Evolutionary conservation across 257 asterid species (phyloP).

Genomic region (Ajuga chamaepitys): DNA sequence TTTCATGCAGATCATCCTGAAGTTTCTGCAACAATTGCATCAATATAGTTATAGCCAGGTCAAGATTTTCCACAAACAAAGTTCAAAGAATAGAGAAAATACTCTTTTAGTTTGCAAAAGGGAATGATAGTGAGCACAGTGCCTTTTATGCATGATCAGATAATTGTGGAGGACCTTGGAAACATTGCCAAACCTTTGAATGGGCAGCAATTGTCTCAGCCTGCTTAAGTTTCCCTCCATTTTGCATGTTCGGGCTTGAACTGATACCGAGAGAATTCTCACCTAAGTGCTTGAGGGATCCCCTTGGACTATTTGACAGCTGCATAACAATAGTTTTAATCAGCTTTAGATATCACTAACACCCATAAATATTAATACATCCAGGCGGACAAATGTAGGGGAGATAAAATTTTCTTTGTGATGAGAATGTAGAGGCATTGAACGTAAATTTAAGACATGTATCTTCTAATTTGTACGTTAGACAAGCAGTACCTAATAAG

Average conservation of each 20-base stretch:
- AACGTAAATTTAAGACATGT: not conserved
- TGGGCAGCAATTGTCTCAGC: conserved; percentile 7
- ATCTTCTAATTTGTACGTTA: not conserved
- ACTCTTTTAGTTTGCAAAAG: not conserved
- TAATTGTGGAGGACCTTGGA: not conserved
- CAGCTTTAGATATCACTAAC: not conserved
- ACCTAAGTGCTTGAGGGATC: conserved; percentile 1
- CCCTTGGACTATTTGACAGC: conserved; percentile 13
- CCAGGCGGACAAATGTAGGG: not conserved
- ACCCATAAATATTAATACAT: not conserved
- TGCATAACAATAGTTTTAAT: conserved; percentile 7
- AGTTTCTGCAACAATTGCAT: conserved; percentile 41
- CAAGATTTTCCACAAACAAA: not conserved
- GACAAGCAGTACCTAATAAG: not conserved
- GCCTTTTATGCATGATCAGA: not conserved
- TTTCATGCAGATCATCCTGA: conserved; percentile 54
- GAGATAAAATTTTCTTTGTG: not conserved
- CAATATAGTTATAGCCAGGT: not conserved
- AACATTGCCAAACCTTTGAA: conserved; percentile 33
- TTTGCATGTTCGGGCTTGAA: conserved; percentile 14
- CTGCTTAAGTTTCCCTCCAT: conserved; percentile 18
- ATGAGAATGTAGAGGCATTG: not conserved
- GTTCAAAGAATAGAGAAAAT: not conserved
- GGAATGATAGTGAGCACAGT: not conserved
- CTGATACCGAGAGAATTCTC: conserved; percentile 10